A percentile compares a stretch with the other conserved stretches of the same genome.
phyloP scores from a whole-genome alignment of 2,329 filamentous ascomycete species.

The Monosporascus sp. region DNA sequence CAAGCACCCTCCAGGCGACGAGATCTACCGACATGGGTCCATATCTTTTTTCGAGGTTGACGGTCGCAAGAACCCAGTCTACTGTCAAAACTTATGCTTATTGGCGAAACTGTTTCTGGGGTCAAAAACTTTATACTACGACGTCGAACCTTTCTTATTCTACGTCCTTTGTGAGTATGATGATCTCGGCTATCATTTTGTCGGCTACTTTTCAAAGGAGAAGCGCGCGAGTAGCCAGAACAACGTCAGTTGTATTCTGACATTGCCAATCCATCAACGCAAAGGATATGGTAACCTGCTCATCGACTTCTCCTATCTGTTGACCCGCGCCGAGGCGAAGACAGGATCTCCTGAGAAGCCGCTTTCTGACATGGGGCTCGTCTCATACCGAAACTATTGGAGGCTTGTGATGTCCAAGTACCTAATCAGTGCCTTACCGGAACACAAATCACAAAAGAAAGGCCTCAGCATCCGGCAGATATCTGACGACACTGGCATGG shows the following conservation, averaged over 20 bases:
- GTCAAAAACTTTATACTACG: conserved; percentile 96
- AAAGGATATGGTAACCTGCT: conserved; percentile 95
- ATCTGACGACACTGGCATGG: conserved; percentile 90
- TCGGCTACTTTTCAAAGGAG: conserved; percentile 99
- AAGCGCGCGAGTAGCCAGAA: conserved; percentile 92
- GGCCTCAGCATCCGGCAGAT: conserved; percentile 62
- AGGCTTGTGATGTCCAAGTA: conserved; percentile 82
- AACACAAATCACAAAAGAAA: conserved; percentile 34
- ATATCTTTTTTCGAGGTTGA: conserved; percentile 98
- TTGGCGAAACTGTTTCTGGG: conserved; percentile 96
- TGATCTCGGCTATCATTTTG: conserved; percentile 87
- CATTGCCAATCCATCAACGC: conserved; percentile 91
- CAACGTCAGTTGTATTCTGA: conserved; percentile 96
- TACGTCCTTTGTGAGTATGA: conserved; percentile 96
- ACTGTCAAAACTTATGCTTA: conserved; percentile 95
- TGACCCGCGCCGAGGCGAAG: conserved; percentile 88
- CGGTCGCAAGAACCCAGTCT: conserved; percentile 94
- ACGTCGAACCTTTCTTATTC: conserved; percentile 94
- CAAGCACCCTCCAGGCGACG: conserved; percentile 94
- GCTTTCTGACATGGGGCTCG: conserved; percentile 93
- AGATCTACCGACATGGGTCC: conserved; percentile 89
- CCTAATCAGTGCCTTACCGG: conserved; percentile 54
- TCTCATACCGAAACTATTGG: conserved; percentile 98
- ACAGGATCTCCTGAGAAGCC: conserved; percentile 96
- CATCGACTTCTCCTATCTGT: conserved; percentile 96